Evolutionary conservation across 1,284 basidiomycete species (phyloP), one percentile per base, ranked within the genome.

Genomic region (Microbotryomycetes sp.): DNA sequence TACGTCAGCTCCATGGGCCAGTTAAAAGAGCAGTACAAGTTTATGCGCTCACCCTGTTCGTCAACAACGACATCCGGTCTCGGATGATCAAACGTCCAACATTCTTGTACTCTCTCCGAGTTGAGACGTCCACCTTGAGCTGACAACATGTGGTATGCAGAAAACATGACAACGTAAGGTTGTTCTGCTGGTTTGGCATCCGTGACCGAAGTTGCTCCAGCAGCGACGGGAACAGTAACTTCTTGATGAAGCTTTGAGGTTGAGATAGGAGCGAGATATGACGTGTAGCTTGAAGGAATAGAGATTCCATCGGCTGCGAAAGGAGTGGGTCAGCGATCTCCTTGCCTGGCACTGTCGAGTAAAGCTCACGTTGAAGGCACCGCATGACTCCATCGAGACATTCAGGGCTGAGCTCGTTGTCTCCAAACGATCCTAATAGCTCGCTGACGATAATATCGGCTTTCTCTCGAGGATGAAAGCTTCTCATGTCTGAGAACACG

Each of bases 131-230:
- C 72, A 58, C 84, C 82, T 31, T 80, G 80, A 23, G 86, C 89
- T 63, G 87, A 90, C 49, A 97, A 80, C 63, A 92, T 82, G 70
- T 92, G 92, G 65, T 89, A 87, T 23, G 91, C 88, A 72, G 92
- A 87, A 74, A 98, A 90, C 88, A 97, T 93, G 60, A 98, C 96
- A 5, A 99, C 96, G 74, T 97, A 98, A 0, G 94, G 94, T 26
- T 92, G 97, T 77, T 99, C 94, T 81, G 73, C 67, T 16, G 71
- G 63, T 51, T 71, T 70, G 36, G 63, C 62, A 48, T 74, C 79
- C 30, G 60, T 36, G 5, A 63, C 56, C 22, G 64, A 60, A 4
- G 62, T 58, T 6, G 64, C 55, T 28, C 22, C n/a, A n/a, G 61
- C 60, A 0, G 60, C 64, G 48, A 55, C 16, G 0, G 86, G 62